Conservation (phyloP, 768 basidiomycete species). For the Suillus weaverae region DNA sequence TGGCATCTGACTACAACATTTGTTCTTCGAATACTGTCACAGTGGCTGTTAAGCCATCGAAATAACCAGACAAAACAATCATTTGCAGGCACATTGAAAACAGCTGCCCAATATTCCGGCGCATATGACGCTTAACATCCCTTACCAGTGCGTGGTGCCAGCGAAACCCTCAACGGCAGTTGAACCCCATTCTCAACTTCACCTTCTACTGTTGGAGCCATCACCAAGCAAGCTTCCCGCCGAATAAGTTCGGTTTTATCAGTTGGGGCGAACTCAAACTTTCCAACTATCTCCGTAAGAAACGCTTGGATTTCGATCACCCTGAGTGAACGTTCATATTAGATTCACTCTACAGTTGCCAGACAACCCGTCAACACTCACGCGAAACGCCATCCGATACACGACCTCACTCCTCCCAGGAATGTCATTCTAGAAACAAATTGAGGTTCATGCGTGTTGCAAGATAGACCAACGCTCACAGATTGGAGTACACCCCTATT, state of each 20-base stretch:
- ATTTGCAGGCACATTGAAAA: not conserved
- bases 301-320: slow-evolving; percentile 58
- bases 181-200: slow-evolving; percentile 32
- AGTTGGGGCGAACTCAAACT: slow-evolving; percentile 50
- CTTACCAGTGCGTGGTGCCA: slow-evolving; percentile 13
- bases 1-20: no score
- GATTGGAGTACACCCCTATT: slow-evolving; percentile 29
- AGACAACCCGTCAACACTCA: slow-evolving; percentile 10
- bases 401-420: slow-evolving; percentile 21
- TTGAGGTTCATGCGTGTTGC: not conserved
- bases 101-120: not conserved
- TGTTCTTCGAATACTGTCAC: not conserved
- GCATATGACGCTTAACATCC: not conserved
- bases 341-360: not conserved
- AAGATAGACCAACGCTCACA: slow-evolving; percentile 19
- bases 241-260: slow-evolving; percentile 28
- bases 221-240: slow-evolving; percentile 29
- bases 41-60: not conserved
- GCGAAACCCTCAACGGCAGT: slow-evolving; percentile 32
- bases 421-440: slow-evolving; percentile 30
- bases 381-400: slow-evolving; percentile 37
- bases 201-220: slow-evolving; percentile 38
- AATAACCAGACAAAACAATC: not conserved
- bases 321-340: slow-evolving; percentile 16
- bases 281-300: slow-evolving; percentile 52